Conservation (phyloP, 441 rosid species). For the Adansonia gregorii region DNA sequence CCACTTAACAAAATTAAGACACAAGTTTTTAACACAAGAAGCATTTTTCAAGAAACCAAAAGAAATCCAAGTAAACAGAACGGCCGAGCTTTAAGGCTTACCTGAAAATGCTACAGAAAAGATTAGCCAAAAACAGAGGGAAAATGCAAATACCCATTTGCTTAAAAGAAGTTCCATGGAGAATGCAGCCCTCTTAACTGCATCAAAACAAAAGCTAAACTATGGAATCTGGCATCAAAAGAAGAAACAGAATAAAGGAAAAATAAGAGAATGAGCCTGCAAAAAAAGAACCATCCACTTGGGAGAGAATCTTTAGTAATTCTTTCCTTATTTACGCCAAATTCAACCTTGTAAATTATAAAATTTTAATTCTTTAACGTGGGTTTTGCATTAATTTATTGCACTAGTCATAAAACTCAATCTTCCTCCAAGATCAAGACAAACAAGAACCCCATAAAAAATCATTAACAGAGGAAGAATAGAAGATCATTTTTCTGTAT, state of each 20-base stretch:
- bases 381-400: conserved; percentile 15
- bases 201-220: conserved; percentile 37
- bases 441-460: conserved; percentile 26
- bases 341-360: conserved; percentile 48
- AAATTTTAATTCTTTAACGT: background rate
- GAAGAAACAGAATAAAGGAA: conserved; percentile 25
- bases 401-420: conserved; percentile 15
- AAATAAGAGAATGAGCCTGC: conserved; percentile 12
- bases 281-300: conserved; percentile 18
- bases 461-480: conserved; percentile 25
- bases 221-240: conserved; percentile 33
- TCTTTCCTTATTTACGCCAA: conserved; percentile 60
- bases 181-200: conserved; percentile 41
- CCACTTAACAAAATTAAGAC: conserved; percentile 42
- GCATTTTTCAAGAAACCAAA: background rate
- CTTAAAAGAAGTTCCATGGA: conserved; percentile 54
- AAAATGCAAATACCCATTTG: conserved; percentile 60
- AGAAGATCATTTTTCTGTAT: conserved; percentile 31
- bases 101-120: conserved; percentile 50
- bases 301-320: conserved; percentile 39
- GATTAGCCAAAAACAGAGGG: conserved; percentile 43
- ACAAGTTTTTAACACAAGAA: conserved; percentile 5
- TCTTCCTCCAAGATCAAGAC: conserved; percentile 1
- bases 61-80: conserved; percentile 2
- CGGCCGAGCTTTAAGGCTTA: conserved; percentile 12